phyloP scores from a whole-genome alignment of 2,329 filamentous ascomycete species.

The Sordariomycetes sp. region DNA sequence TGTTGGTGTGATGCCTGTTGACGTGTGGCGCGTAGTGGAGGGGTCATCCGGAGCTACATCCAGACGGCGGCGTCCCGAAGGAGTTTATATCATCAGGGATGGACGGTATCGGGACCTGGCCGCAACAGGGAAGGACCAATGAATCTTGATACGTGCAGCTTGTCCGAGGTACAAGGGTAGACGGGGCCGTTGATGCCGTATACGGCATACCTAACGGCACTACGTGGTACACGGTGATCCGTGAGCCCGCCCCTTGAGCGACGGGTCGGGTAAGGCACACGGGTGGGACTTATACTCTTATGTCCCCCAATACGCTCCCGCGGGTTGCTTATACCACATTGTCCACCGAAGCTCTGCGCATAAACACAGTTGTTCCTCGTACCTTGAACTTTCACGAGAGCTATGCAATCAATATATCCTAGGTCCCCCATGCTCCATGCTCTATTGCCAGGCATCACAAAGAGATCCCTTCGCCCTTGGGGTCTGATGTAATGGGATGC shows the following conservation, averaged over 20 bases:
- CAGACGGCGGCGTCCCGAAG: not conserved
- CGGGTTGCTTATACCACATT: too few relatives aligned
- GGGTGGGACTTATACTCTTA: not conserved
- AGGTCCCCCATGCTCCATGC: not conserved
- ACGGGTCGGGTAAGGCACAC: not conserved
- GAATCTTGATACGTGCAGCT: not conserved
- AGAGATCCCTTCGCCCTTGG: not conserved
- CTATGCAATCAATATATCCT: not conserved
- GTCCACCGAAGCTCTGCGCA: too few relatives aligned
- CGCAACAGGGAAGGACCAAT: not conserved
- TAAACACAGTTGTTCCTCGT: not conserved
- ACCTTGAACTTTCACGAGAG: not conserved
- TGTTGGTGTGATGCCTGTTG: not conserved
- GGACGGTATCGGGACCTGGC: not conserved
- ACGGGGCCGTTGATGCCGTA: not conserved
- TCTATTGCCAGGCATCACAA: not conserved
- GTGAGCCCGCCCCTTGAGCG: not conserved
- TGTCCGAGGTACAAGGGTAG: not conserved
- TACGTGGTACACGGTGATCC: not conserved
- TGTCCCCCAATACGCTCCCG: not conserved
- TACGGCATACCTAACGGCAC: not conserved
- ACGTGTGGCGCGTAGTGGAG: not conserved
- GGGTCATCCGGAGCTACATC: not conserved
- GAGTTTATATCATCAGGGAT: not conserved
- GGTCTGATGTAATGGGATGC: constrained; percentile 3